Conservation (phyloP, 768 basidiomycete genomes). For the Suillus decipiens region DNA sequence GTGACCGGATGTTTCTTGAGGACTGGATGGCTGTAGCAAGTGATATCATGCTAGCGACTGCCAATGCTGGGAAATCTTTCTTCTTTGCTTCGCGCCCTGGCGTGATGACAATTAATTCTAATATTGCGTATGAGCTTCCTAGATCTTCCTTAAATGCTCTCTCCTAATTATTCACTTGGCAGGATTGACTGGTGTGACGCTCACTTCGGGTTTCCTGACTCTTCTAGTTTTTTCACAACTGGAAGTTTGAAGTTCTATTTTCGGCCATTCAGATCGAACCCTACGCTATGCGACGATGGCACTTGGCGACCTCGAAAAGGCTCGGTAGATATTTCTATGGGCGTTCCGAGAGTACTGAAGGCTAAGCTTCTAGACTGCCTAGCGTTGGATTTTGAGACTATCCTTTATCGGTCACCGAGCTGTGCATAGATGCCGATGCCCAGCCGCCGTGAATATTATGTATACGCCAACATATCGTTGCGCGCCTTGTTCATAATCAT, state of each 20-base stretch:
- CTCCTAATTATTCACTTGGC: not conserved
- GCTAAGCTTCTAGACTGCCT: conserved; percentile 21
- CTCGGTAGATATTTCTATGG: conserved; percentile 27
- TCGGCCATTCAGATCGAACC: conserved; percentile 28
- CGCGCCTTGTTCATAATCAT: not conserved
- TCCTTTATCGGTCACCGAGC: conserved; percentile 9
- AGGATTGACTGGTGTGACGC: conserved; percentile 26
- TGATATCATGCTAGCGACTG: conserved; percentile 20
- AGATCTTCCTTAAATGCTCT: no score
- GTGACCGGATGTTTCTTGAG: conserved; percentile 19
- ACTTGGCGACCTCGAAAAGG: conserved; percentile 17
- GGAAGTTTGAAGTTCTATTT: conserved; percentile 22
- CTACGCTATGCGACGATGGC: conserved; percentile 20
- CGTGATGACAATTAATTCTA: conserved; percentile 25
- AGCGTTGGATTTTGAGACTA: conserved; percentile 15
- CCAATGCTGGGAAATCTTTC: conserved; percentile 21
- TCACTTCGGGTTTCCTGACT: conserved; percentile 24
- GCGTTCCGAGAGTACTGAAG: conserved; percentile 21
- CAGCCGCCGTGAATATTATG: not conserved
- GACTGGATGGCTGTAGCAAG: conserved; percentile 23
- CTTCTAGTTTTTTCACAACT: conserved; percentile 19
- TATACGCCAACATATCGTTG: not conserved
- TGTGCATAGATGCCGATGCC: not conserved
- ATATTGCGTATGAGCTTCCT: conserved; percentile 19
- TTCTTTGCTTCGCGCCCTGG: conserved; percentile 15